Evolutionary conservation across 1,284 basidiomycete genomes (phyloP).

Genomic region (Boletellus deceptivus): DNA sequence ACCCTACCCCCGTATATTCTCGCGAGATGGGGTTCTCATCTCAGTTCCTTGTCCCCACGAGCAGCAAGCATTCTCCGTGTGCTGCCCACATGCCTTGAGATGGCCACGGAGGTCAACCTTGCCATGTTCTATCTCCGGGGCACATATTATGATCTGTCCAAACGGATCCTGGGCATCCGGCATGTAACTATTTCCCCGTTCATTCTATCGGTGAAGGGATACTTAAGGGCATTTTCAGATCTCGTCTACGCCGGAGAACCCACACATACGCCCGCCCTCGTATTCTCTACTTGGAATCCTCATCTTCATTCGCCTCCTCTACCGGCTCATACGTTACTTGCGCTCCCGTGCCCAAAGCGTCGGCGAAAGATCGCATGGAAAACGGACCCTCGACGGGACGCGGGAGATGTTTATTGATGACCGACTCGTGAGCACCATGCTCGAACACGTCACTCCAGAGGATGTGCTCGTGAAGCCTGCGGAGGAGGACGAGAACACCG

Average conservation of each 20-base stretch:
- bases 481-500: conserved; percentile 67
- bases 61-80: conserved; percentile 41
- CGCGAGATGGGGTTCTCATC: conserved; percentile 45
- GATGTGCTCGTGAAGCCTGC: conserved; percentile 52
- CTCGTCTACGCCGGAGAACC: conserved; percentile 67
- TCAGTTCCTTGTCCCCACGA: conserved; percentile 36
- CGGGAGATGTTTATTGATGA: conserved; percentile 64
- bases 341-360: conserved; percentile 29
- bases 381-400: conserved; percentile 32
- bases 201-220: background rate
- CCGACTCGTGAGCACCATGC: conserved; percentile 56
- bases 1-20: conserved; percentile 61
- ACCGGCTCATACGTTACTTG: conserved; percentile 54
- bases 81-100: conserved; percentile 50
- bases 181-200: conserved; percentile 53
- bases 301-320: conserved; percentile 65
- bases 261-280: conserved; percentile 72
- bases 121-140: conserved; percentile 81
- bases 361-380: conserved; percentile 32
- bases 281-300: conserved; percentile 84
- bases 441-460: conserved; percentile 54
- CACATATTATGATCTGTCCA: conserved; percentile 73
- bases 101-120: conserved; percentile 72
- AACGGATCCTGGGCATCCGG: conserved; percentile 68
- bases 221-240: conserved; percentile 46